phyloP scores from a whole-genome alignment of 139 green algal species.

The Penium margaritaceum region DNA sequence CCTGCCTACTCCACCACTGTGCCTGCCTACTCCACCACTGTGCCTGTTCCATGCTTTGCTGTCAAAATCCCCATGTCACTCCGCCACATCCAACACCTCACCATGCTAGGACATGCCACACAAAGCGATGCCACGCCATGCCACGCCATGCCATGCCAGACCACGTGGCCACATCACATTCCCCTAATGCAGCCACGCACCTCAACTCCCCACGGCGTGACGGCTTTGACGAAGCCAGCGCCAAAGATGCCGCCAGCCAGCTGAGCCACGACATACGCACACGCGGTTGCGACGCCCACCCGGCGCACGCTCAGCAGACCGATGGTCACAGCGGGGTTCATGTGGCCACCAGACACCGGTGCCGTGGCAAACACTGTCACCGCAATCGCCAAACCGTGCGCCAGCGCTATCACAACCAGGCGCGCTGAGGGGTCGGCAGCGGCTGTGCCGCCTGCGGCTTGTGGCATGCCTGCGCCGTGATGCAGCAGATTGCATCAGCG shows the following conservation, averaged over 20 bases:
- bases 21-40: too few relatives aligned
- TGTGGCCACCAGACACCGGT: slow-evolving; percentile 30
- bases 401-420: slow-evolving; percentile 28
- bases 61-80: too few relatives aligned
- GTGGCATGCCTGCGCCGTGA: neutral
- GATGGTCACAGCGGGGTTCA: slow-evolving; percentile 40
- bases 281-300: slow-evolving; percentile 7
- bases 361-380: neutral
- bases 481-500: neutral
- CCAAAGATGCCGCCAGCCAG: slow-evolving; percentile 14
- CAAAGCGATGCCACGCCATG: too few relatives aligned
- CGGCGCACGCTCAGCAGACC: slow-evolving; percentile 10
- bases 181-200: too few relatives aligned
- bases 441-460: too few relatives aligned
- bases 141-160: too few relatives aligned
- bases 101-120: too few relatives aligned
- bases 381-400: slow-evolving; percentile 32
- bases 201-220: neutral
- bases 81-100: too few relatives aligned
- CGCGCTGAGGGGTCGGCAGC: neutral
- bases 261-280: slow-evolving; percentile 29
- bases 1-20: too few relatives aligned
- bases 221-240: slow-evolving; percentile 13
- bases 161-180: too few relatives aligned
- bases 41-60: too few relatives aligned